These are phyloP conservation scores for Hansenula anomala DNA, from an alignment of 1,139 yeast genomes.

Conservation along the genomic window DNA sequence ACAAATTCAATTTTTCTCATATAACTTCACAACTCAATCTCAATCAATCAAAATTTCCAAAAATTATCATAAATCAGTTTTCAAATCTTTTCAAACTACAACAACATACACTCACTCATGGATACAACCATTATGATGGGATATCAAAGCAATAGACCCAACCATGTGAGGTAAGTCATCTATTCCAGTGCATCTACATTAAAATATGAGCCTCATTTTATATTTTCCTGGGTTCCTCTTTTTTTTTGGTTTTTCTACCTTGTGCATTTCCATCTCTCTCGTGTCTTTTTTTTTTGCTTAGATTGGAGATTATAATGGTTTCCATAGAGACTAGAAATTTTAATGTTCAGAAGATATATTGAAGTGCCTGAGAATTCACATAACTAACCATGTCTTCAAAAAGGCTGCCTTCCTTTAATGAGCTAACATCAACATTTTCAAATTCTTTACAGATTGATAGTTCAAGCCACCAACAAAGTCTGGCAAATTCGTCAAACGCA, in stretches of 20 bases:
- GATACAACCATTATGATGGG: slow-evolving; percentile 10
- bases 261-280: too few relatives aligned
- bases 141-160: slow-evolving; percentile 5
- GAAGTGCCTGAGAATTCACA: too few relatives aligned
- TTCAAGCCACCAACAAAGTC: not conserved
- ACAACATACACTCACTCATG: too few relatives aligned
- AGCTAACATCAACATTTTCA: slow-evolving; percentile 15
- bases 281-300: not conserved
- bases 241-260: too few relatives aligned
- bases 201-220: too few relatives aligned
- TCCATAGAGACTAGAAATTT: not conserved
- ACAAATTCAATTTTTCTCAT: not conserved
- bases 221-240: too few relatives aligned
- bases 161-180: slow-evolving; percentile 8
- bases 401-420: slow-evolving; percentile 22
- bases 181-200: too few relatives aligned
- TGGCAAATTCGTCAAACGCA: not conserved
- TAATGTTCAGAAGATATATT: too few relatives aligned
- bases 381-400: slow-evolving; percentile 7
- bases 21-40: not conserved
- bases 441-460: not conserved
- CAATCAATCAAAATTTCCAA: too few relatives aligned
- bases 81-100: not conserved
- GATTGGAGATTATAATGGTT: too few relatives aligned
- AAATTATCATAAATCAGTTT: too few relatives aligned